Evolutionary conservation across 345 rosid genomes (phyloP).

Genomic region (Cardiospermum halicacabum): DNA sequence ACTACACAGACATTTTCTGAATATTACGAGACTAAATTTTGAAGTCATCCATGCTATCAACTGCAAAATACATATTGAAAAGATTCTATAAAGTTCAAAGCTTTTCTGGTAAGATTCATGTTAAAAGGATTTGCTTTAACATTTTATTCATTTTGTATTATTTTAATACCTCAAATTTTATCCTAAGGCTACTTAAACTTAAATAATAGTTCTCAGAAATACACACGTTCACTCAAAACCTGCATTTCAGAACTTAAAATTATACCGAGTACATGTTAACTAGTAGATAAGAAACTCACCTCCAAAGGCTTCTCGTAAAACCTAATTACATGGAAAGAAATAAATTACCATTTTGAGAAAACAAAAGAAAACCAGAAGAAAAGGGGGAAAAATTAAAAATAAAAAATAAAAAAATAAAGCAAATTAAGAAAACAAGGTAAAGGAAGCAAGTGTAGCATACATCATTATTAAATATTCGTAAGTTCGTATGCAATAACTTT

Average conservation of each 20-base stretch:
- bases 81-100: neutral
- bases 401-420: too few species aligned
- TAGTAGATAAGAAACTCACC: slow-evolving; percentile 38
- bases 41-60: neutral
- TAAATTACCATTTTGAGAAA: slow-evolving; percentile 6
- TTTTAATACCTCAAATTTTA: neutral
- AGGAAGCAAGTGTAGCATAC: neutral
- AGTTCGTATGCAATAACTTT: neutral
- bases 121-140: neutral
- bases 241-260: neutral
- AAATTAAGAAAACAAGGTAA: too few species aligned
- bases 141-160: neutral
- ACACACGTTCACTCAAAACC: neutral
- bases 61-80: neutral
- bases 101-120: neutral
- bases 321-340: slow-evolving; percentile 33
- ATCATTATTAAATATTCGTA: slow-evolving; percentile 3
- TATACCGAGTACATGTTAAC: neutral
- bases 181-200: neutral
- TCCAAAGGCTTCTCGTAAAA: slow-evolving; percentile 70
- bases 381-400: too few species aligned
- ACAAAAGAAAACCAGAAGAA: slow-evolving; percentile 8
- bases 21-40: neutral
- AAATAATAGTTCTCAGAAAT: neutral
- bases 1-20: neutral